Evolutionary conservation across 1,139 yeast species (phyloP), one percentile per base, ranked within the genome.

Genomic region (Diutina ranongensis): DNA sequence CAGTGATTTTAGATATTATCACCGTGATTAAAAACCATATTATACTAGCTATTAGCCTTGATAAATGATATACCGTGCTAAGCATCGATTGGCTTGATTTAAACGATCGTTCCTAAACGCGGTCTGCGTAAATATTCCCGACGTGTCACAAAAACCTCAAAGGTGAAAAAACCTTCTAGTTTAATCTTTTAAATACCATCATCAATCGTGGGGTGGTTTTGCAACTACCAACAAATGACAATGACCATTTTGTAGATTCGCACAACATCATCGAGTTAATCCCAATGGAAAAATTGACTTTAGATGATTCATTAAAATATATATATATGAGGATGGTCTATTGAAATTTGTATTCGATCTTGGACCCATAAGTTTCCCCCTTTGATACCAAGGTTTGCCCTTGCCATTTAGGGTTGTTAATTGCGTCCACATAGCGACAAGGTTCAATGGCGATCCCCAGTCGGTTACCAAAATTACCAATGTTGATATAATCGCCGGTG

Each of bases 391-490:
- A 57, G 19, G 78, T 84, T 62, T 75, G 77, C 18, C 58, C 52
- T 28, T 58, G 58, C 82, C 82, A 79, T 34, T 70, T 59, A 3
- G 64, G 60, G 45, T 59, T 53, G 56, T 75, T 73, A 40, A 73
- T 65, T 7, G 86, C 84, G 58, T 79, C 68, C 41, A 78, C 70
- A 55, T 67, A 78, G 55, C 86, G 67, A 33, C 76, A 71, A 32
- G 84, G 80, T 59, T 81, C 88, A 44, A 79, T 65, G 51, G 83
- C 79, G 58, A 80, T 72, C 4, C 85, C 87, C 46, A 73, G 61
- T 57, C 85, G 69, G 5, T 49, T 27, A 28, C 65, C 56, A 25
- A 64, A 62, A 52, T 59, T 68, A 2, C 68, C 68, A 40, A 71
- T 64, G 48, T 68, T 55, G 48, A 72, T 66, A 46, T 65, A 65